Percentiles rank a stretch among this genome's conserved stretches.
Evolutionary conservation across 805 yeast species (phyloP).

Genomic region (Nakazawaea anatomiae): DNA sequence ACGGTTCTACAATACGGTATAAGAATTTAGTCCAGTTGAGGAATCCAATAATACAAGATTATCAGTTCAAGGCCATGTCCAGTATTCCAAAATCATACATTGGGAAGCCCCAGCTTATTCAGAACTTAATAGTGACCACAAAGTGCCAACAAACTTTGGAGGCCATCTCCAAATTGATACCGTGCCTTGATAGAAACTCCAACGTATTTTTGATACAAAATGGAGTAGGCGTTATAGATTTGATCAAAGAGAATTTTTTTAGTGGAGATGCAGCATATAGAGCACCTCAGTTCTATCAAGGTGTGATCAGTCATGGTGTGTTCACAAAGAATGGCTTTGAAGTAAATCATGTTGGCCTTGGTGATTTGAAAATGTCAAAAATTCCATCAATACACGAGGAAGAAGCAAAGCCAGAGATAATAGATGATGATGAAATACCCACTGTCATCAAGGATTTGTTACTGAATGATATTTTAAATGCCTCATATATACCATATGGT

Average conservation of each 20-base stretch:
- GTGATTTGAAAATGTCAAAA: slow-evolving; percentile 53
- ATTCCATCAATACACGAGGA: slow-evolving; percentile 32
- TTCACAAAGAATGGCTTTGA: slow-evolving; percentile 41
- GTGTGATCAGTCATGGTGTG: slow-evolving; percentile 82
- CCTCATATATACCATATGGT: slow-evolving; percentile 29
- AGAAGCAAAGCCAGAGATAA: neutral
- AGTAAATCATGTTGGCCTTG: slow-evolving; percentile 67
- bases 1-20: slow-evolving; percentile 6
- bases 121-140: slow-evolving; percentile 58
- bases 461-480: slow-evolving; percentile 22
- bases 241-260: slow-evolving; percentile 43
- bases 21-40: slow-evolving; percentile 3
- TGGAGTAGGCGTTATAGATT: slow-evolving; percentile 70
- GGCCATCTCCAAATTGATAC: slow-evolving; percentile 54
- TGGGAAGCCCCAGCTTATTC: slow-evolving; percentile 4
- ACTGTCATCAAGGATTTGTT: slow-evolving; percentile 20
- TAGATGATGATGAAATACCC: slow-evolving; percentile 1
- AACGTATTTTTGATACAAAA: slow-evolving; percentile 70
- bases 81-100: slow-evolving; percentile 1
- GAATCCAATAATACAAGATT: slow-evolving; percentile 10
- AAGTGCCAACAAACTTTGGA: slow-evolving; percentile 68
- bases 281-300: slow-evolving; percentile 62
- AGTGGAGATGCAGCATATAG: slow-evolving; percentile 26
- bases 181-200: slow-evolving; percentile 41
- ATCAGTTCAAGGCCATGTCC: slow-evolving; percentile 6